Evolutionary conservation across 805 yeast species (phyloP).

Genomic region (Barnettozyma vustinii): DNA sequence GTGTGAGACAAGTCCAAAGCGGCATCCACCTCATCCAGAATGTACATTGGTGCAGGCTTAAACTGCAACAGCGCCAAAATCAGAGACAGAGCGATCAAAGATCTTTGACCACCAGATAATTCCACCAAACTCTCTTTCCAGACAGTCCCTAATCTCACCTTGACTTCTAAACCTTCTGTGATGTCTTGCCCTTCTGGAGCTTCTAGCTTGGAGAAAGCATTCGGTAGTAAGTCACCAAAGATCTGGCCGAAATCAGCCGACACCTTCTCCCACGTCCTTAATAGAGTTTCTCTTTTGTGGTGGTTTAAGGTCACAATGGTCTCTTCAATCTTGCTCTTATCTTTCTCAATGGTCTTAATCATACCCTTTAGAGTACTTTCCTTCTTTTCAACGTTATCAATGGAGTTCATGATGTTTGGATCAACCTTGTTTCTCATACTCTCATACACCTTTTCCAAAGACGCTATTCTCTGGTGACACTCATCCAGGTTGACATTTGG

Average conservation of each 20-base stretch:
- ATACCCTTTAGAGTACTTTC: slow-evolving; percentile 69
- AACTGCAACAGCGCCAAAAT: slow-evolving; percentile 89
- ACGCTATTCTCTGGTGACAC: slow-evolving; percentile 50
- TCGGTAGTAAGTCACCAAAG: slow-evolving; percentile 83
- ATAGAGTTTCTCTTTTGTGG: slow-evolving; percentile 76
- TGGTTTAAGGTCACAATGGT: slow-evolving; percentile 80
- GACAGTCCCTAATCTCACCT: slow-evolving; percentile 81
- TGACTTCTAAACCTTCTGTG: slow-evolving; percentile 85
- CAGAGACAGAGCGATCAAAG: slow-evolving; percentile 85
- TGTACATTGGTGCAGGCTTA: slow-evolving; percentile 98
- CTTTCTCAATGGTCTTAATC: slow-evolving; percentile 84
- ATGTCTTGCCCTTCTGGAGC: slow-evolving; percentile 78
- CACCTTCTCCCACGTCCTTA: slow-evolving; percentile 82
- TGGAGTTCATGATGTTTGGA: slow-evolving; percentile 82
- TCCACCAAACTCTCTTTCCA: slow-evolving; percentile 97
- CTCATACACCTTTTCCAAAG: slow-evolving; percentile 53
- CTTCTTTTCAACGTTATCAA: slow-evolving; percentile 86
- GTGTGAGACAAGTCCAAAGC: slow-evolving; percentile 96
- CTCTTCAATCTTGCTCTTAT: slow-evolving; percentile 82
- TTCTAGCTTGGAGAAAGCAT: slow-evolving; percentile 83
- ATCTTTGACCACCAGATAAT: slow-evolving; percentile 94
- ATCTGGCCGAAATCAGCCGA: slow-evolving; percentile 85
- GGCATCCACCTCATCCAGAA: slow-evolving; percentile 96
- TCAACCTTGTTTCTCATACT: slow-evolving; percentile 79
- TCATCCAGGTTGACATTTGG: slow-evolving; percentile 60